A percentile compares a stretch with the other conserved stretches of the same genome.
phyloP scores from a whole-genome alignment of 2,329 filamentous ascomycete genomes.

The Fusarium multiceps region DNA sequence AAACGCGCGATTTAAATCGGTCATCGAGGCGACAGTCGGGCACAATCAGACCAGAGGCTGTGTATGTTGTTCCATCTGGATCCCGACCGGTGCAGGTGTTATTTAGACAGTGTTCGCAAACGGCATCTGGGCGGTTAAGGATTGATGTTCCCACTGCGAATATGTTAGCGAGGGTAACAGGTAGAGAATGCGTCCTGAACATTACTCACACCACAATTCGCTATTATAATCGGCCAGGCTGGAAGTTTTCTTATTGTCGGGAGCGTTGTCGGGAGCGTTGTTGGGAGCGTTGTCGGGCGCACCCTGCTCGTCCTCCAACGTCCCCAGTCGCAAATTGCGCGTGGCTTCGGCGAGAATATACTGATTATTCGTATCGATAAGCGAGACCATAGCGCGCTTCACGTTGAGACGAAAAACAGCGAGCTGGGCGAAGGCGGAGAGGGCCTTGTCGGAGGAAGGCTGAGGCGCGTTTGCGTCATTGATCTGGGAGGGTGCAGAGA shows the following conservation, averaged over 20 bases:
- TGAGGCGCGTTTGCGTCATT: conserved; percentile 46
- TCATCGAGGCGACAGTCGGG: conserved; percentile 48
- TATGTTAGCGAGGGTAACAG: not conserved
- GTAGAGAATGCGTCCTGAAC: too few relatives aligned
- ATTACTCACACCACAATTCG: conserved; percentile 51
- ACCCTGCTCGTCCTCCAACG: conserved; percentile 38
- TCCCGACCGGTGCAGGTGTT: conserved; percentile 44
- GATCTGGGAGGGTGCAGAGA: conserved; percentile 44
- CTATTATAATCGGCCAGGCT: conserved; percentile 27
- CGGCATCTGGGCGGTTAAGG: conserved; percentile 48
- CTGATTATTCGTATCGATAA: conserved; percentile 59
- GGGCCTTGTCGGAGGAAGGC: conserved; percentile 51
- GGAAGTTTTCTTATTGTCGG: not conserved
- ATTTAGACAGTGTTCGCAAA: conserved; percentile 48
- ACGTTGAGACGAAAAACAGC: conserved; percentile 60
- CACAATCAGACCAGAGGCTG: conserved; percentile 46
- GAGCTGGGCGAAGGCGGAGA: conserved; percentile 63
- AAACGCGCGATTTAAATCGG: conserved; percentile 49
- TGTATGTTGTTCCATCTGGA: conserved; percentile 43
- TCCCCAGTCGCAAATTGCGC: conserved; percentile 54
- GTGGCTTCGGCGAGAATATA: conserved; percentile 65
- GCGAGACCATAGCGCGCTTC: conserved; percentile 61
- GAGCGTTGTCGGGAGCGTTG: not conserved
- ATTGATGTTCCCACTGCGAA: conserved; percentile 43
- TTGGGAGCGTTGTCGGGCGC: not conserved